Evolutionary conservation across 192 early-diverging fungal species (phyloP).

Genomic region (Jimgerdemannia flammicorona): DNA sequence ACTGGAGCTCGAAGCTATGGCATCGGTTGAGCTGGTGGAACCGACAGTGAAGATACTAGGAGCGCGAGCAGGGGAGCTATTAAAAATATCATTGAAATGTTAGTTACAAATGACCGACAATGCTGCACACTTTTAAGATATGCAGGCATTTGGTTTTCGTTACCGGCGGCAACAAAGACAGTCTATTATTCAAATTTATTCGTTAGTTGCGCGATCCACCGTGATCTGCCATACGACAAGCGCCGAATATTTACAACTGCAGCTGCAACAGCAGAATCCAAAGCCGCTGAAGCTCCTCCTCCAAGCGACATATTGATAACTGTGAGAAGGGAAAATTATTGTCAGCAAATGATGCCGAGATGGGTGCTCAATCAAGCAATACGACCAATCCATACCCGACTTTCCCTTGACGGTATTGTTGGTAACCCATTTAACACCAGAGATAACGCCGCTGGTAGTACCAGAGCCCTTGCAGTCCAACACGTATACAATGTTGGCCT

Average conservation of each 20-base stretch:
- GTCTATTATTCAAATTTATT: conserved; percentile 12
- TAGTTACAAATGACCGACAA: too few relatives aligned
- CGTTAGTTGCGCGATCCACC: background rate
- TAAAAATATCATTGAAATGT: too few relatives aligned
- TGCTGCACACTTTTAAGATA: too few relatives aligned
- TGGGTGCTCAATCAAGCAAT: too few relatives aligned
- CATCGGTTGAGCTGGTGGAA: conserved; percentile 72
- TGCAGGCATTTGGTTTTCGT: conserved; percentile 80
- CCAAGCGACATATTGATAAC: conserved; percentile 96
- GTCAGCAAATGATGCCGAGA: too few relatives aligned
- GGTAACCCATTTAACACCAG: conserved; percentile 67
- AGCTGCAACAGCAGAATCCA: conserved; percentile 75
- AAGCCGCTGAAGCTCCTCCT: conserved; percentile 70
- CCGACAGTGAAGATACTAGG: conserved; percentile 84
- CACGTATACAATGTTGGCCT: conserved; percentile 77
- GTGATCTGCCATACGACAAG: background rate
- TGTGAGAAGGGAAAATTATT: too few relatives aligned
- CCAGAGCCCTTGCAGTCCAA: conserved; percentile 86
- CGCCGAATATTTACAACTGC: conserved; percentile 14
- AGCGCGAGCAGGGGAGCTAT: conserved; percentile 78
- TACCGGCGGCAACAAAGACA: conserved; percentile 89
- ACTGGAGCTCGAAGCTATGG: too few relatives aligned
- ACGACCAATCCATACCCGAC: conserved; percentile 5
- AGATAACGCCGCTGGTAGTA: conserved; percentile 75
- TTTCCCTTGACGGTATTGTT: conserved; percentile 62